These are phyloP conservation scores for Syzygium syzygioides DNA, from an alignment of 441 rosid species.

Conservation along the genomic window DNA sequence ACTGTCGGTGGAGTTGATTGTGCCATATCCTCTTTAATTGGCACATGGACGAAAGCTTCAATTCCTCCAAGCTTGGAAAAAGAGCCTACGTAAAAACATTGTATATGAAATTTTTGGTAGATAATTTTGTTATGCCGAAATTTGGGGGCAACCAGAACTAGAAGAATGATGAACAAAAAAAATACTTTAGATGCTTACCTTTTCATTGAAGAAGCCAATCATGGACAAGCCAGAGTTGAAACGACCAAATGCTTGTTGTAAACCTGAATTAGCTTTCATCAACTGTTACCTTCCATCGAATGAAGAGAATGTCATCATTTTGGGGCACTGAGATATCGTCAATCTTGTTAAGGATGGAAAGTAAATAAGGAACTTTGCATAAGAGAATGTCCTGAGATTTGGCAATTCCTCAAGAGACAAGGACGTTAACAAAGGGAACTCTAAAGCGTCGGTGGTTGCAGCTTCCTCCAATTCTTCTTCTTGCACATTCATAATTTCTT, in stretches of 20 bases:
- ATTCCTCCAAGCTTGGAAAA: neutral
- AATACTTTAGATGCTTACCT: rapidly evolving
- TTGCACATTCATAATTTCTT: neutral
- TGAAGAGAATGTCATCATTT: neutral
- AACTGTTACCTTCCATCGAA: rapidly evolving
- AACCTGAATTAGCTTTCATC: rapidly evolving
- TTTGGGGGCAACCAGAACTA: rapidly evolving
- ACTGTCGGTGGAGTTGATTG: rapidly evolving
- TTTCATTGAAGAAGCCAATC: rapidly evolving
- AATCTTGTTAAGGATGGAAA: neutral
- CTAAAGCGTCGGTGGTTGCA: rapidly evolving
- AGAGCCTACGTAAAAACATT: rapidly evolving
- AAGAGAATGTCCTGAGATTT: neutral
- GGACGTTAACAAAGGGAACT: neutral
- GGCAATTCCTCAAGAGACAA: neutral
- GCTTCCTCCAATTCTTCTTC: neutral
- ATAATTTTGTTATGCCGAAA: rapidly evolving
- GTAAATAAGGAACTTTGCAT: rapidly evolving
- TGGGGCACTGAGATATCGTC: neutral
- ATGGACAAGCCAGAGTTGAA: rapidly evolving
- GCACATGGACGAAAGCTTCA: neutral
- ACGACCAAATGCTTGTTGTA: rapidly evolving
- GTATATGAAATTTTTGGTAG: rapidly evolving
- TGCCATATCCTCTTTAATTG: neutral
- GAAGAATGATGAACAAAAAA: rapidly evolving